A percentile compares a stretch with the other conserved stretches of the same genome.
phyloP scores from a whole-genome alignment of 2,329 filamentous ascomycete species.

The Epichloe glyceriae region DNA sequence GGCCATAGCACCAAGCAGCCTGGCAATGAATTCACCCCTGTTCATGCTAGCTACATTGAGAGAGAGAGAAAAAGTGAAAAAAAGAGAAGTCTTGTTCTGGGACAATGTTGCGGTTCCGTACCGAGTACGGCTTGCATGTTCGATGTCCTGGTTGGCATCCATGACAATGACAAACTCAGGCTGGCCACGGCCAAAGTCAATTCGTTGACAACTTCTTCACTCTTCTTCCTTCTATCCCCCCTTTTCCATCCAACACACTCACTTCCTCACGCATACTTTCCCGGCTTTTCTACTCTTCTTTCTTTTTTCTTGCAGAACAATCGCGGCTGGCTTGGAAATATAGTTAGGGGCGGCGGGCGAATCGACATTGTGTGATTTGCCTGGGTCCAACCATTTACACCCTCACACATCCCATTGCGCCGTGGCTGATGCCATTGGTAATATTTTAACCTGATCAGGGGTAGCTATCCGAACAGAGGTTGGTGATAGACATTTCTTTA shows the following conservation, averaged over 20 bases:
- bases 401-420: slow-evolving; percentile 2
- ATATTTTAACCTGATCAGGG: slow-evolving; percentile 1
- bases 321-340: slow-evolving; percentile 1
- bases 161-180: slow-evolving; percentile 1
- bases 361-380: slow-evolving; percentile 4
- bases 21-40: slow-evolving; percentile 10
- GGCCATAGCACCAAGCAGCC: slow-evolving; percentile 10
- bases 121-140: background rate
- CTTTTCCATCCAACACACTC: background rate
- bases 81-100: background rate
- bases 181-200: background rate
- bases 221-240: slow-evolving; percentile 1
- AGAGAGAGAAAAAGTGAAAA: background rate
- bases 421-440: slow-evolving; percentile 2
- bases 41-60: slow-evolving; percentile 5
- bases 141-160: slow-evolving; percentile 2
- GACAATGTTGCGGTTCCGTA: slow-evolving; percentile 2
- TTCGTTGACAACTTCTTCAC: background rate
- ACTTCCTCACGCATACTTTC: background rate
- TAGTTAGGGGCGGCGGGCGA: slow-evolving; percentile 1
- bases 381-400: slow-evolving; percentile 5
- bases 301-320: slow-evolving; percentile 2
- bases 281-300: background rate
- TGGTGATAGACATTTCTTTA: slow-evolving; percentile 3
- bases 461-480: slow-evolving; percentile 3